Percentiles rank a stretch among this genome's conserved stretches.
phyloP scores from a whole-genome alignment of 208 protist genomes.

The Novymonas esmeraldas region DNA sequence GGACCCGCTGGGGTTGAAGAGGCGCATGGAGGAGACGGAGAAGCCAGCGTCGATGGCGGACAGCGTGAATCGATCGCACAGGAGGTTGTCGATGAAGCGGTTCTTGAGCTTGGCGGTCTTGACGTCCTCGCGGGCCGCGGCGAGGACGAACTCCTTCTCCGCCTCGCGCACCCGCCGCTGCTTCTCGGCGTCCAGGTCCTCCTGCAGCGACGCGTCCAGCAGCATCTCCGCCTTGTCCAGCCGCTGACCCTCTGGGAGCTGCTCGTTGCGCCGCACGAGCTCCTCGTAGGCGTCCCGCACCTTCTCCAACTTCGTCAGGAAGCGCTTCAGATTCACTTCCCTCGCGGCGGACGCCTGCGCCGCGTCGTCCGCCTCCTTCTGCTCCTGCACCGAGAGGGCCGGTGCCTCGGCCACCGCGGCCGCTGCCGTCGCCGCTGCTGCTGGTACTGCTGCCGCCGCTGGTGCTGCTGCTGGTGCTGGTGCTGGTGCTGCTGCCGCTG shows the following conservation, averaged over 20 bases:
- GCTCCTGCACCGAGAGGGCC: slow-evolving; percentile 88
- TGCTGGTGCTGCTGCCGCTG: not conserved
- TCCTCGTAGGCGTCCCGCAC: slow-evolving; percentile 65
- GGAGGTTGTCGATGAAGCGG: slow-evolving; percentile 89
- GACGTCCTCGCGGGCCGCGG: slow-evolving; percentile 83
- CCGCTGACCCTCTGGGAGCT: slow-evolving; percentile 40
- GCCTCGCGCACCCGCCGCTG: slow-evolving; percentile 69
- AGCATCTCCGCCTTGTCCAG: slow-evolving; percentile 74
- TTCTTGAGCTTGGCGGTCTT: slow-evolving; percentile 88
- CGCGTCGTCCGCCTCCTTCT: slow-evolving; percentile 93
- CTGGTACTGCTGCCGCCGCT: not conserved
- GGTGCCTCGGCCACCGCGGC: slow-evolving; percentile 10
- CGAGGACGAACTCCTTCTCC: slow-evolving; percentile 72
- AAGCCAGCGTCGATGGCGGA: slow-evolving; percentile 70
- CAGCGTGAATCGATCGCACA: slow-evolving; percentile 93
- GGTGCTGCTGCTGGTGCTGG: not conserved
- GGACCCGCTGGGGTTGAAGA: slow-evolving; percentile 55
- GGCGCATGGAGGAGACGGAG: slow-evolving; percentile 91
- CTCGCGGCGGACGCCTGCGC: slow-evolving; percentile 56
- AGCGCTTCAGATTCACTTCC: slow-evolving; percentile 78
- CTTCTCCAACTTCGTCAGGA: slow-evolving; percentile 58
- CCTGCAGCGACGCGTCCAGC: slow-evolving; percentile 86
- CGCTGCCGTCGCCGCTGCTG: not conserved
- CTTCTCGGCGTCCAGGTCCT: slow-evolving; percentile 74
- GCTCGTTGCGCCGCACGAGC: slow-evolving; percentile 79